Conservation (phyloP, 2,329 filamentous ascomycete genomes). For the Coniochaeta ligniaria region DNA sequence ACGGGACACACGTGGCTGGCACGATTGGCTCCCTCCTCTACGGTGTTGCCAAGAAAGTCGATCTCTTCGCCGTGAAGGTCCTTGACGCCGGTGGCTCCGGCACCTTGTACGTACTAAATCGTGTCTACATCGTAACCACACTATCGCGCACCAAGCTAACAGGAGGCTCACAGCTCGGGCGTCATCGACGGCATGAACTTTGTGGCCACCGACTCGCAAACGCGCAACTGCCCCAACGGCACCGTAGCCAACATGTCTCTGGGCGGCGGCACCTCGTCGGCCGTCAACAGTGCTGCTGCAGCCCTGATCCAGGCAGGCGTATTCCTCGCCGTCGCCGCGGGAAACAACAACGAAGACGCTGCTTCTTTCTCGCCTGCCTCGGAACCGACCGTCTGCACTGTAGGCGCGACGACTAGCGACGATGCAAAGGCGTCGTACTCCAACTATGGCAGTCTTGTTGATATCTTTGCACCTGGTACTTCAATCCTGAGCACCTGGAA, state of each 20-base stretch:
- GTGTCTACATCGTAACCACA: neutral
- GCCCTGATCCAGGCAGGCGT: slow-evolving; percentile 36
- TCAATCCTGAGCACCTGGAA: slow-evolving; percentile 41
- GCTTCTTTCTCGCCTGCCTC: slow-evolving; percentile 41
- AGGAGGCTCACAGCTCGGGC: slow-evolving; percentile 18
- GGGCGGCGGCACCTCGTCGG: slow-evolving; percentile 35
- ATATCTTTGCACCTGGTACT: slow-evolving; percentile 44
- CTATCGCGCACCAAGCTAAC: neutral
- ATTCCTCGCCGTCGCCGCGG: slow-evolving; percentile 50
- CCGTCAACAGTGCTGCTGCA: slow-evolving; percentile 44
- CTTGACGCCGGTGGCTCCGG: slow-evolving; percentile 28
- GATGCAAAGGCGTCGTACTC: slow-evolving; percentile 39
- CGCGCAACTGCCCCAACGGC: slow-evolving; percentile 30
- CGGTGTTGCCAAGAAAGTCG: slow-evolving; percentile 38
- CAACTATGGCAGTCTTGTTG: slow-evolving; percentile 42
- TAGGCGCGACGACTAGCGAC: slow-evolving; percentile 36
- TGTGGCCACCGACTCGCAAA: slow-evolving; percentile 25
- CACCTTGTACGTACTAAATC: slow-evolving; percentile 14
- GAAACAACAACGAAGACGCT: slow-evolving; percentile 40
- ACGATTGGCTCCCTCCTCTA: slow-evolving; percentile 17
- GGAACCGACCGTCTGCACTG: slow-evolving; percentile 40
- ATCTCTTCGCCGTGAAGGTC: slow-evolving; percentile 37
- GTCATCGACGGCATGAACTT: slow-evolving; percentile 38
- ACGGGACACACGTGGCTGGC: slow-evolving; percentile 40
- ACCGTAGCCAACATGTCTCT: slow-evolving; percentile 52